Percentiles rank a stretch among this genome's conserved stretches.
Conservation (phyloP, 192 early-diverging fungal species). For the Chytriomyces confervae region DNA sequence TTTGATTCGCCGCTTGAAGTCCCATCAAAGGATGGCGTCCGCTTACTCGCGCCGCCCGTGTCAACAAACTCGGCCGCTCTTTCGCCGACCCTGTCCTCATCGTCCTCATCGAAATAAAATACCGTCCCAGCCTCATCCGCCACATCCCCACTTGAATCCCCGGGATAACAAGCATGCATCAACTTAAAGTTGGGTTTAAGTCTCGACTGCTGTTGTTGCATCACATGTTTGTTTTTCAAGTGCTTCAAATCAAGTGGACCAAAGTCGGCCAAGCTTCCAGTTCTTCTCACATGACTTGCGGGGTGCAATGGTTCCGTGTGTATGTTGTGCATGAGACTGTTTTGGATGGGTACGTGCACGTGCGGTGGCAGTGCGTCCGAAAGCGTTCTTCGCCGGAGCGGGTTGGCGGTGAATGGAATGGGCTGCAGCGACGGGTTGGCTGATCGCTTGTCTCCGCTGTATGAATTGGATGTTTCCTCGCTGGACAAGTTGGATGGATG, state of each 20-base stretch:
- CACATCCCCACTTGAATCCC: not conserved
- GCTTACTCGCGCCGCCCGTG: not conserved
- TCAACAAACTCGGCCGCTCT: not conserved
- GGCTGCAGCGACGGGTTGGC: no score
- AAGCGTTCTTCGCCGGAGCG: no score
- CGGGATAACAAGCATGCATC: not conserved
- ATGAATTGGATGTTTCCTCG: no score
- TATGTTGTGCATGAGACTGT: no score
- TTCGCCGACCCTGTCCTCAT: not conserved
- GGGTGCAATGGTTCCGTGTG: no score
- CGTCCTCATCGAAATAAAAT: conserved; percentile 26
- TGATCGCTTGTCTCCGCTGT: no score
- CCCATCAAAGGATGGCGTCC: conserved; percentile 22
- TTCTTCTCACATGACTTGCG: not conserved
- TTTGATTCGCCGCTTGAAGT: conserved; percentile 18
- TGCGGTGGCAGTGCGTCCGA: no score
- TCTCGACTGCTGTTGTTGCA: not conserved
- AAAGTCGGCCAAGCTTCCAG: not conserved
- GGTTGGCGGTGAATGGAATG: no score
- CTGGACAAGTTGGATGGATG: no score
- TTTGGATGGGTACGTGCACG: no score
- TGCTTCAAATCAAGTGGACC: not conserved
- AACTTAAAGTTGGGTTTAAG: not conserved
- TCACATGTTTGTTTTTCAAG: not conserved
- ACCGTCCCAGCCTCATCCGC: conserved; percentile 24